Percentiles rank a stretch among this genome's conserved stretches.
Conservation (phyloP, 2,329 filamentous ascomycete species). For the Fusarium subtropicale region DNA sequence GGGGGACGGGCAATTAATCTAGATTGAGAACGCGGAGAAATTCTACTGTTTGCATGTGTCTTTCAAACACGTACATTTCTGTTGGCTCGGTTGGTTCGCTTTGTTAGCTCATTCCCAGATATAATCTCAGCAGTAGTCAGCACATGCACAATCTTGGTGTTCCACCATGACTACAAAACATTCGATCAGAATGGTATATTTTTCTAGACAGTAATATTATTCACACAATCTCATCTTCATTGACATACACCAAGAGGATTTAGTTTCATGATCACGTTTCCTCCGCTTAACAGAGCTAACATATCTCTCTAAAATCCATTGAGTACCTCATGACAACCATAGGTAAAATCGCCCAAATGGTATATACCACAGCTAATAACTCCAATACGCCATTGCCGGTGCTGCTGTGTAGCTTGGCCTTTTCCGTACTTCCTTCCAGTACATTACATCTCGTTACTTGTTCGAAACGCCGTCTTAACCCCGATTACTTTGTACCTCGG, state of each 20-base stretch:
- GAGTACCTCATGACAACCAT: background rate
- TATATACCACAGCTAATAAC: constrained; percentile 25
- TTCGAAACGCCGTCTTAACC: background rate
- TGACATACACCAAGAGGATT: background rate
- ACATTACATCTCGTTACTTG: constrained; percentile 10
- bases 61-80: background rate
- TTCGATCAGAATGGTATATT: background rate
- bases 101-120: background rate
- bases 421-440: constrained; percentile 6
- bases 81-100: background rate
- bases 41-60: constrained; percentile 16
- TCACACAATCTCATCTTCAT: background rate
- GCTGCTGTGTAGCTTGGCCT: constrained; percentile 3
- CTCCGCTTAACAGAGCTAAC: background rate
- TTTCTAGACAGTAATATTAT: background rate
- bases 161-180: background rate
- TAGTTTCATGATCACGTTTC: background rate
- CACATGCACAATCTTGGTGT: background rate
- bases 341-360: background rate
- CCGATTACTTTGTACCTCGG: constrained; percentile 62
- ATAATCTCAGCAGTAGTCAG: background rate
- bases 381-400: constrained; percentile 42
- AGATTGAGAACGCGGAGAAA: constrained; percentile 33
- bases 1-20: constrained; percentile 14
- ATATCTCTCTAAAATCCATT: constrained; percentile 12